Evolutionary conservation across 139 green algal genomes (phyloP), one percentile per base, ranked within the genome.

Genomic region (Deuterostichococcus epilithicus): DNA sequence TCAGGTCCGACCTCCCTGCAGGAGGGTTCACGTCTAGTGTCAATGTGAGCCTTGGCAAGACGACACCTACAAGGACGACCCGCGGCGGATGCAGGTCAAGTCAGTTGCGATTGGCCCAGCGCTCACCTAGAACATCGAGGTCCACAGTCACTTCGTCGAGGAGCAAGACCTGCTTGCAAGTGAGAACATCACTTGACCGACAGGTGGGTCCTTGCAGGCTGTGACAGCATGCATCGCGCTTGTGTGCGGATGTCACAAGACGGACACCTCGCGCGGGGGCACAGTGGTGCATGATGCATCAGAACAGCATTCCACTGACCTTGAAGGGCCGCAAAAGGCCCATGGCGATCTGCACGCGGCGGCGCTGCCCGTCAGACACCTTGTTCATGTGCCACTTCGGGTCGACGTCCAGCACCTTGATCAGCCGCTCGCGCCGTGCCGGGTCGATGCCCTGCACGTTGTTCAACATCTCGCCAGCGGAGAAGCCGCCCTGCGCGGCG

Each of bases 111-210:
- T 23, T 52, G 42, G 8, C 13, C 42, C 10, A 20, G 18, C 28
- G 13, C 52, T 63, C 52, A 63, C 52, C 95, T 35, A 99, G 84
- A 37, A 99, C 95, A 80, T 99, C 96, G 60, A 99, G 85, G 83
- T 99, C 96, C 23, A 99, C 96, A 6, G 96, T 99, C 75, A 97
- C 90, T 74, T 97, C 92, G 77, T 97, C 92, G 74, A 97, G 81
- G 38, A 97, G 78, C 34, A 97, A 74, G 63, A 98, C 91, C 81
- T 90, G 76, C 13, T 38, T 33, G 6, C 68, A 20, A 36, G 26
- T 26, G 32, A 66, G 52, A 20, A 66, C 23, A 66, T 66, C 52
- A 66, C 20, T 66, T 66, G n/a, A n/a, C n/a, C n/a, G n/a, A n/a
- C n/a, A n/a, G n/a, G n/a, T n/a, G n/a, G n/a, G n/a, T n/a, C n/a